Base-by-base conservation (phyloP, 176 grass and related monocot genomes). In the Aegilops bicornis region DNA sequence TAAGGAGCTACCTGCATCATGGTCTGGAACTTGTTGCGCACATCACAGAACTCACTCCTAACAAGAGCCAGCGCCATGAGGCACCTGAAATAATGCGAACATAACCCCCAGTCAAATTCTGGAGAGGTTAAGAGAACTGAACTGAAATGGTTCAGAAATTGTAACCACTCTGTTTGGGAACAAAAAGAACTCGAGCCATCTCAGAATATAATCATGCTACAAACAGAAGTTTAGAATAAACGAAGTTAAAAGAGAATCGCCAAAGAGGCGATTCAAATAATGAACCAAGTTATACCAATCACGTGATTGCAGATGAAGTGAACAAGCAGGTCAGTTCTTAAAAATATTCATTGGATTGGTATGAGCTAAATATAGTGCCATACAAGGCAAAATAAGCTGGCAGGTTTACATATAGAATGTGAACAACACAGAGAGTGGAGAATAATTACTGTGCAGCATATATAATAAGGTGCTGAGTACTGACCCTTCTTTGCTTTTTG, bases 1-100 rank as follows among this genome's bases (percentile, higher is more conserved):
- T 22, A 79, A 43, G 20, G 42, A 71, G 61, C 24, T 88, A 96
- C 94, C 94, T 96, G 91, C 82, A 96, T 84, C 94, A 96, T 96
- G 72, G 74, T 88, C 65, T 79, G 86, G 69, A 96, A 91, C 82
- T 93, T 93, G 79, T 84, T 91, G 36, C 77, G 84, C 29, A 96
- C 37, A 64, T 84, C 88, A 88, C 81, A 86, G 89, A 89, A 96
- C 73, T 96, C 89, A 79, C 61, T 86, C 86, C 82, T 93, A 67
- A 96, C 88, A 73, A 91, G 63, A 82, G 92, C 54, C 82, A 96
- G 60, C 40, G 91, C 89, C 79, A 75, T 87, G 22, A 93, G 71
- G 81, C 91, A 96, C 73, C 94, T 96, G 79, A 70, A 86, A 86
- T 86, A 63, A 82, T 86, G 71, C 37, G 50, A 65, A 59, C 5